Percentiles rank a stretch among this genome's conserved stretches.
Evolutionary conservation across 768 basidiomycete species (phyloP).

Genomic region (Cystobasidium tubakii): DNA sequence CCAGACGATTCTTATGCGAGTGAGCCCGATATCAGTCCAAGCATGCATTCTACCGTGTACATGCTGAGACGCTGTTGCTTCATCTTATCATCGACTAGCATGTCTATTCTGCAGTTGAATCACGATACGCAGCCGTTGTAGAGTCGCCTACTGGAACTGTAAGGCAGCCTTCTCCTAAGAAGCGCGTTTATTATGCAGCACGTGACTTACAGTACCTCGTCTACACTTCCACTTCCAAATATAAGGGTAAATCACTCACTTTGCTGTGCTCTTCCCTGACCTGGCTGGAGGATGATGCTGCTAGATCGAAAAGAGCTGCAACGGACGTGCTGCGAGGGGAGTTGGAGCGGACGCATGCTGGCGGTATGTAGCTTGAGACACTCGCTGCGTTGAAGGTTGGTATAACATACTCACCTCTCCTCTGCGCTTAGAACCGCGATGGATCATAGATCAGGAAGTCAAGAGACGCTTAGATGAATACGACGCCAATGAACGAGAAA

Average conservation of each 20-base stretch:
- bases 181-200: neutral
- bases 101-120: conserved; percentile 28
- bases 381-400: too few species aligned
- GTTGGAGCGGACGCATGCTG: conserved; percentile 7
- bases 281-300: conserved; percentile 32
- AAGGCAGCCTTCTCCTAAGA: neutral
- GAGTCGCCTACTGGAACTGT: conserved; percentile 35
- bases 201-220: neutral
- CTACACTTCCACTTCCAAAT: too few species aligned
- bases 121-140: conserved; percentile 19
- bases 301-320: conserved; percentile 17
- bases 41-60: too few species aligned
- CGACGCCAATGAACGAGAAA: conserved; percentile 27
- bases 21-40: neutral
- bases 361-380: conserved; percentile 3
- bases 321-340: conserved; percentile 4
- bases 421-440: neutral
- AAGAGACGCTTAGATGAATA: conserved; percentile 18
- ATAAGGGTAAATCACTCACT: conserved; percentile 27
- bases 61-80: too few species aligned
- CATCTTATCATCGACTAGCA: neutral
- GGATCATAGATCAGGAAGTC: conserved; percentile 33
- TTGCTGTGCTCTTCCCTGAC: conserved; percentile 24
- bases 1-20: conserved; percentile 21
- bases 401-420: too few species aligned